Conservation (phyloP, 805 yeast species). For the Pichia deserticola region DNA sequence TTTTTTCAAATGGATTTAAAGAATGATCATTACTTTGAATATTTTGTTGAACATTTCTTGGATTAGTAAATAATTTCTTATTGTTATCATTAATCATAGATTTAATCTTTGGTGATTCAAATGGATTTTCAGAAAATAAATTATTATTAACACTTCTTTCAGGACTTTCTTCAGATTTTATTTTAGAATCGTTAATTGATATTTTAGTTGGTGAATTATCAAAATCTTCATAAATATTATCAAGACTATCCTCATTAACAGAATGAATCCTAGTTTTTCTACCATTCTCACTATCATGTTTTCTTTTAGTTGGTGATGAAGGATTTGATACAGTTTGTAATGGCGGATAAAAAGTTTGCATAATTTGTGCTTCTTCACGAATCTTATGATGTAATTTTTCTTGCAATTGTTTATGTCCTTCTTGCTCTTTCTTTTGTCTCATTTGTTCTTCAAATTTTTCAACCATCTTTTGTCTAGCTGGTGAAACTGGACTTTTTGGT, state of each 20-base stretch:
- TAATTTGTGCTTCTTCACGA: slow-evolving; percentile 12
- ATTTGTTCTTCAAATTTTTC: slow-evolving; percentile 11
- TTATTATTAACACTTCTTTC: background rate
- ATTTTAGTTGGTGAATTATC: slow-evolving; percentile 6
- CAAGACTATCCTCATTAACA: slow-evolving; percentile 1
- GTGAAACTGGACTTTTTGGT: slow-evolving; percentile 8
- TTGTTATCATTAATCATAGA: background rate
- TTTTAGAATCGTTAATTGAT: background rate
- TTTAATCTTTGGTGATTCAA: slow-evolving; percentile 5
- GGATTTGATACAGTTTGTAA: background rate
- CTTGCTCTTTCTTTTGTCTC: slow-evolving; percentile 6
- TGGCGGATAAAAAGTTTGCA: slow-evolving; percentile 4
- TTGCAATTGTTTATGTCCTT: slow-evolving; percentile 10
- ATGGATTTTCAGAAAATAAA: slow-evolving; percentile 4
- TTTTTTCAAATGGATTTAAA: slow-evolving; percentile 2
- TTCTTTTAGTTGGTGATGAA: background rate
- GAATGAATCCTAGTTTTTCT: background rate
- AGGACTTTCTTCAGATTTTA: background rate
- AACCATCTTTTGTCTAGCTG: slow-evolving; percentile 13
- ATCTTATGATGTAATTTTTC: slow-evolving; percentile 5
- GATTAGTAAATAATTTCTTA: background rate
- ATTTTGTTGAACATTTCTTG: too few relatives aligned
- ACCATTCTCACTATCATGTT: background rate
- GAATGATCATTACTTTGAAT: background rate
- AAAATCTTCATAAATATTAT: slow-evolving; percentile 8